Conservation (phyloP, 2,329 filamentous ascomycete genomes). For the Trichoderma simmonsii region DNA sequence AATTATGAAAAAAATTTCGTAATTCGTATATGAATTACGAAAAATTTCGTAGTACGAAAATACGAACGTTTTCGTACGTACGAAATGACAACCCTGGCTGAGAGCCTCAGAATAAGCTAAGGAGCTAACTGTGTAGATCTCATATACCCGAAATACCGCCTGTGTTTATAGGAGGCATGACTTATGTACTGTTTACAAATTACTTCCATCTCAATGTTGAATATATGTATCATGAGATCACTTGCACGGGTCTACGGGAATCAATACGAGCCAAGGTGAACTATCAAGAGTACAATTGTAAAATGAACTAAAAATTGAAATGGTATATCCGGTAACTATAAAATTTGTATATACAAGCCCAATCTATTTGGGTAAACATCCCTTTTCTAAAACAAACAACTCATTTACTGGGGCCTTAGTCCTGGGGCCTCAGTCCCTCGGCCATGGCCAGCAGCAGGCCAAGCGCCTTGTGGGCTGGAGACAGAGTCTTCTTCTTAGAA, state of each 20-base stretch:
- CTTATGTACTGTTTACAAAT: not conserved
- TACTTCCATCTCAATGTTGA: not conserved
- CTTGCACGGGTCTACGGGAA: not conserved
- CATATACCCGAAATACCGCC: not conserved
- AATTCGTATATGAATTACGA: too few species aligned
- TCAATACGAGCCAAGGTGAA: not conserved
- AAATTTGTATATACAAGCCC: not conserved
- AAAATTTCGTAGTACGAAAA: too few species aligned
- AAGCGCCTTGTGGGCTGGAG: conserved; percentile 14
- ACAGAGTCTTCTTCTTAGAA: not conserved
- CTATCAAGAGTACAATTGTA: not conserved
- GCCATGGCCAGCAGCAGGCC: conserved; percentile 6
- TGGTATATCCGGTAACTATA: not conserved
- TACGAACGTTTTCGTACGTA: too few species aligned
- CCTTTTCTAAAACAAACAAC: not conserved
- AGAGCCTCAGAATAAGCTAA: not conserved
- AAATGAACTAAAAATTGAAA: not conserved
- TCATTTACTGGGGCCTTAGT: not conserved
- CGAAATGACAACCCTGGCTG: too few species aligned
- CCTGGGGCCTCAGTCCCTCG: not conserved
- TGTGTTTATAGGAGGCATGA: not conserved
- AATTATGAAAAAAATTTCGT: too few species aligned
- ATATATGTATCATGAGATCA: not conserved
- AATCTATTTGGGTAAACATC: not conserved
- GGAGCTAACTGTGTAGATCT: not conserved